Evolutionary conservation across 768 basidiomycete genomes (phyloP).

Genomic region (Suillus plorans): DNA sequence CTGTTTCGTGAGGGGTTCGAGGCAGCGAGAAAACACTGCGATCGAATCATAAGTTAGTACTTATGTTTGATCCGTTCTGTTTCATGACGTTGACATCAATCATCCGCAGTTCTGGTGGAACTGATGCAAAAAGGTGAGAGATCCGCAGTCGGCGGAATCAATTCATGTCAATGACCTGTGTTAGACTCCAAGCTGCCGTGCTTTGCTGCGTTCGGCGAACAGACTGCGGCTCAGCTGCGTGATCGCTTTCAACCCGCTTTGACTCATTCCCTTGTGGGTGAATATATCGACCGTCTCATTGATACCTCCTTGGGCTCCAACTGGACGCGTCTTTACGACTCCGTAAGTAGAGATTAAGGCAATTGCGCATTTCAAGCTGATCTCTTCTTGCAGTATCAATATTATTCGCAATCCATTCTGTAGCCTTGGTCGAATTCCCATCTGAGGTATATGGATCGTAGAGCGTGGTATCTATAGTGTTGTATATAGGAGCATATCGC

Average conservation of each 20-base stretch:
- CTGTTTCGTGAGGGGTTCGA: constrained; percentile 95
- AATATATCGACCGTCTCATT: constrained; percentile 87
- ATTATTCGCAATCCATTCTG: constrained; percentile 89
- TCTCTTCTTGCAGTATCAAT: constrained; percentile 68
- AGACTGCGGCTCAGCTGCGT: constrained; percentile 83
- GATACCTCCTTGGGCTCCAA: constrained; percentile 88
- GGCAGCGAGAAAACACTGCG: constrained; percentile 91
- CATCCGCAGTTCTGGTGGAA: constrained; percentile 77
- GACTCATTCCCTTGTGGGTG: constrained; percentile 80
- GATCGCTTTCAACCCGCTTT: constrained; percentile 93
- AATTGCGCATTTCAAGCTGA: background rate
- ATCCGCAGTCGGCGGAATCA: constrained; percentile 9
- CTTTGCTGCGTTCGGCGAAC: constrained; percentile 87
- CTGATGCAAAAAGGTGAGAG: constrained; percentile 91
- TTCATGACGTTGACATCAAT: constrained; percentile 8
- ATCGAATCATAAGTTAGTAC: constrained; percentile 84
- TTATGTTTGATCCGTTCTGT: background rate
- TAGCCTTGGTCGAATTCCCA: constrained; percentile 29
- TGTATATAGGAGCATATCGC: background rate
- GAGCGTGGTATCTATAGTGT: constrained; percentile 4
- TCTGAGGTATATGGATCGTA: background rate
- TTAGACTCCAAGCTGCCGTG: constrained; percentile 88
- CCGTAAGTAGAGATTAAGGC: constrained; percentile 47
- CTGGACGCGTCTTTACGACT: constrained; percentile 96
- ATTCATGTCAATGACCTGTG: constrained; percentile 2